Evolutionary conservation across 768 basidiomycete genomes (phyloP), one percentile per base, ranked within the genome.

Genomic region (Lactarius psammicola): DNA sequence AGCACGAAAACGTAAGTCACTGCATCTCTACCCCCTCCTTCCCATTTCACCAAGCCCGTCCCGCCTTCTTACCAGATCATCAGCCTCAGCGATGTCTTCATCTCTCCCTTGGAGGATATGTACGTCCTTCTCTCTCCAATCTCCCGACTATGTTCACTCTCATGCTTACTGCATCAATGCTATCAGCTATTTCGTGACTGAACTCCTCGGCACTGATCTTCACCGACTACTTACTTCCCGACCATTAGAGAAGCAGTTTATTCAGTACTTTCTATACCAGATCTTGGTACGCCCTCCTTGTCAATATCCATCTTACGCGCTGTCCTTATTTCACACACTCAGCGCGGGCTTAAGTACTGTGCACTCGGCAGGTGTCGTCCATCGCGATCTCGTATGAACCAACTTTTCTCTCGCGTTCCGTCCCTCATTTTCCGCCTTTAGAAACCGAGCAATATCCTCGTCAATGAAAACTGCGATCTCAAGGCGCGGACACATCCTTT

Each of bases 271-370:
- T 82, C 81, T 99, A 31, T 99, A 99, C 80, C 97, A 99, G 78
- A 99, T 99, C 69, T 84, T 99, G 65, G 95, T 95, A 64, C 63
- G 89, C 79, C 34, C 15, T 62, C 31, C 40, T 60, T 51, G 59
- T 40, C 38, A 38, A 55, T 40, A 58, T 34, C 57, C 44, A 44
- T 26, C 36, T 63, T 51, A 60, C n/a, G 9, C 33, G 36, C 63
- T 31, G 17, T 11, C 59, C 60, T 67, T 26, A 51, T 59, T 23
- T 31, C 40, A 59, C n/a, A 20, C 42, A 51, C 28, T 7, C 71
- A 95, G 94, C 94, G 97, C 46, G 97, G 97, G 61, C 84, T 99
- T 57, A 99, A 98, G 87, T 98, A 98, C n/a, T 74, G 97, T 98
- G 20, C 97, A 99, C 78, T 98, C 97, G 30, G 96, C 97, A 7